Base-by-base conservation (phyloP, 2,329 filamentous ascomycete species). In the Plenodomus biglobosus region DNA sequence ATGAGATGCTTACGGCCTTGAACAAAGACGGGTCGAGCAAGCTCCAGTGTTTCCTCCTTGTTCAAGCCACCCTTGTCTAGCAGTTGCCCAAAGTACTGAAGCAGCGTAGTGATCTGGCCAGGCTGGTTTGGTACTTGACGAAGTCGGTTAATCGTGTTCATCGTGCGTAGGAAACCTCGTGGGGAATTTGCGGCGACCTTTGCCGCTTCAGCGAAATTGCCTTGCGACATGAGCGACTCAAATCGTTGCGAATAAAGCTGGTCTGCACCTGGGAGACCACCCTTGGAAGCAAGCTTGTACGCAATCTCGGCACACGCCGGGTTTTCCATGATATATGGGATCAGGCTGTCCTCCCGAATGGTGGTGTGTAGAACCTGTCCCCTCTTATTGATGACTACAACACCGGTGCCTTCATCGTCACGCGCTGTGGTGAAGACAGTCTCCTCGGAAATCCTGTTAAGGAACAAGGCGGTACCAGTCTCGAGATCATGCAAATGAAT, bases 391-490 rank as follows among this genome's bases (percentile, higher is more conserved):
- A 99, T 92, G 62, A 90, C 91, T 44, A 99, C 83, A 55, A 99
- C 87, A 63, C 95, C 95, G 38, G 87, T 84, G 16, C 90, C 95
- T 18, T 91, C 86, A 45, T 83, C 82, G 71, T 99, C 94, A 30
- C 86, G 78, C 39, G 90, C 87, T 17, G 92, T 96, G 20, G 92
- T 95, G 78, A 99, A 99, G 71, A 99, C 97, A 20, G 94, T 99
- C 71, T 99, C 94, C 78, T 91, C 96, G 27, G 94, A 99, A 67
- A 99, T 99, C 64, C 95, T 88, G 81, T 99, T 99, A 91, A 99
- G 95, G 83, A 96, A 99, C 70, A 99, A 94, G 72, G 90, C 95
- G 11, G 88, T 88, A 49, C 90, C 95, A 7, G 89, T 94, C 78
- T 99, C 95, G 48, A 99, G 84, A 68, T 99, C 95, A 76, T 99